Base-by-base conservation (phyloP, 116 monocot genomes). In the Dioscorea cayenensis region DNA sequence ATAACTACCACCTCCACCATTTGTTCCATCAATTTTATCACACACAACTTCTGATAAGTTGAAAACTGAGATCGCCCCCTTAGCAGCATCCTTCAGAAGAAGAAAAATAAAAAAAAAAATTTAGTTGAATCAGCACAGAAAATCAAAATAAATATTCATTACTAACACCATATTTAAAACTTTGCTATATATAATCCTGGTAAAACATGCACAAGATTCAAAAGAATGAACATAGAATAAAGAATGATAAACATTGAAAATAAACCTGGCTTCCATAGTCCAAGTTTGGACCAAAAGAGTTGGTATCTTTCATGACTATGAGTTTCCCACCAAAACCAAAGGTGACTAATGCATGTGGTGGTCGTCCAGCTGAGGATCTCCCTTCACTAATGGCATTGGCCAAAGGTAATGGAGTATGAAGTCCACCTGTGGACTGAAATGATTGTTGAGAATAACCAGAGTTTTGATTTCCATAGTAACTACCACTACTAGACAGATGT, bases 261-360 rank as follows among this genome's bases (percentile, higher is more conserved):
- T 22, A 22, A 63, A 89, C 95, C 83, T 89, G 81, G 51, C 69
- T 89, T 50, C 80, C 79, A 73, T 75, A 79, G 37, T 77, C 76
- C 51, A 83, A 66, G 27, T 37, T 76, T 65, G 80, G 25, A 61
- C 77, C 36, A 43, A 61, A 49, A 55, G 74, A 59, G 38, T 28
- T 72, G 27, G 71, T 21, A 70, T 84, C 83, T 78, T 96, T 92
- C 87, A 90, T 87, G 59, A 95, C 73, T 65, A 96, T 73, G 70
- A 96, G 82, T 67, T 90, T 96, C 63, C 95, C 96, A 73, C 96
- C 96, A 84, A 96, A 96, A 60, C 92, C 96, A 79, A 96, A 96
- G 68, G 81, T 78, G 73, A 90, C 86, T 73, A 96, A 79, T 43
- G 92, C 84, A 83, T 96, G 96, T 65, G 88, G 79, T 61, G 96